phyloP scores from a whole-genome alignment of 2,329 filamentous ascomycete species.

The Esteya vermicola region DNA sequence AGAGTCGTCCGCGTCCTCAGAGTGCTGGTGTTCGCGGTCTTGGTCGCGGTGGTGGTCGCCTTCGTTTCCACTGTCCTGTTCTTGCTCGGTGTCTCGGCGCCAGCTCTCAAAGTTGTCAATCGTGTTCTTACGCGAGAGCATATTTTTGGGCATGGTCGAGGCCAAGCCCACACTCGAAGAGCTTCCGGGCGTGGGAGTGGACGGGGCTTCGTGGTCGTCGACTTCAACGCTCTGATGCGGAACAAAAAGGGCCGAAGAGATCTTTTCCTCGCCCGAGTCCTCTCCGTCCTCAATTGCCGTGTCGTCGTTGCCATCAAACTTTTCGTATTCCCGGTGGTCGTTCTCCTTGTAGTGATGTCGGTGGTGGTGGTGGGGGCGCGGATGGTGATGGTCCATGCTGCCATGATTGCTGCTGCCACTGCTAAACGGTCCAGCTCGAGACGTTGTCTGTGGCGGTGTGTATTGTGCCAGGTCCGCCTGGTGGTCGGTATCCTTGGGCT shows the following conservation, averaged over 20 bases:
- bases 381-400: too few relatives aligned
- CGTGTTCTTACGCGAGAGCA: conserved; percentile 8
- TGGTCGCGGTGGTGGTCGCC: not conserved
- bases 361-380: not conserved
- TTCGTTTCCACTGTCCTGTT: not conserved
- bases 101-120: conserved; percentile 32
- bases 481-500: not conserved
- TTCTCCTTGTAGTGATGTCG: not conserved
- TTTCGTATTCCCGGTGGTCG: conserved; percentile 20
- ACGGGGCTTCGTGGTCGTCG: conserved; percentile 14
- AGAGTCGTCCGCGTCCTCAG: not conserved
- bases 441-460: too few relatives aligned
- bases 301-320: conserved; percentile 18
- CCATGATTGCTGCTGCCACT: too few relatives aligned
- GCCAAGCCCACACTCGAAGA: conserved; percentile 1
- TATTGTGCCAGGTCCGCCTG: not conserved
- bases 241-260: conserved; percentile 72
- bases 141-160: conserved; percentile 8
- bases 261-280: conserved; percentile 67
- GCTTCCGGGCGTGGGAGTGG: not conserved
- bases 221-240: conserved; percentile 51
- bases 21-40: not conserved
- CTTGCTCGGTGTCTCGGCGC: conserved; percentile 26
- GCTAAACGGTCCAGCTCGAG: too few relatives aligned
- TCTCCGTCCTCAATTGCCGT: conserved; percentile 32